phyloP scores from a whole-genome alignment of 495 filamentous ascomycete genomes.

The Hypoxylon fragiforme region DNA sequence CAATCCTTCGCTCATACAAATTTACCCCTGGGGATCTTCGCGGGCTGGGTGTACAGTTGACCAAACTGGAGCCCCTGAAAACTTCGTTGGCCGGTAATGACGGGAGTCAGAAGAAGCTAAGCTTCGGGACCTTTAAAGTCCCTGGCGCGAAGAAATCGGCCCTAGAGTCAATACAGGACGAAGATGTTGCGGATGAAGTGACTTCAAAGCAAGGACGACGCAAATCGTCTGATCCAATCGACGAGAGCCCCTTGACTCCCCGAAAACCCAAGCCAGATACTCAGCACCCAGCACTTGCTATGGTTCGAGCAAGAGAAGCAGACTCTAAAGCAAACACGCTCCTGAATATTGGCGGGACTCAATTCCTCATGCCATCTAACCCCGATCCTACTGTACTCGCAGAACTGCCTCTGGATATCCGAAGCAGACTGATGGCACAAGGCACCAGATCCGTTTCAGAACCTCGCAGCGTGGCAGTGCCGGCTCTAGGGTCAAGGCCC shows the following conservation, averaged over 20 bases:
- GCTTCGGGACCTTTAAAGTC: constrained; percentile 30
- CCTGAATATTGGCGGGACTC: constrained; percentile 78
- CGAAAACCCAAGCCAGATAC: constrained; percentile 55
- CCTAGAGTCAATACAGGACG: constrained; percentile 31
- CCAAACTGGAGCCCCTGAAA: constrained; percentile 82
- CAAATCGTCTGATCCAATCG: constrained; percentile 41
- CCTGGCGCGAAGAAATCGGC: constrained; percentile 37
- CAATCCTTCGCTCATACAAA: constrained; percentile 77
- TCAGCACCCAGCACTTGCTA: constrained; percentile 57
- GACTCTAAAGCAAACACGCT: constrained; percentile 64
- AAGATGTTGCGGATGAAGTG: constrained; percentile 21
- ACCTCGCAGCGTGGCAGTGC: constrained; percentile 32
- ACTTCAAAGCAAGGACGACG: constrained; percentile 53
- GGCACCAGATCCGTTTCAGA: constrained; percentile 24
- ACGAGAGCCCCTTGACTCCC: constrained; percentile 62
- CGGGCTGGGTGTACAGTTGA: constrained; percentile 89
- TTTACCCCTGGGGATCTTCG: constrained; percentile 89
- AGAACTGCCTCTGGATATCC: constrained; percentile 78
- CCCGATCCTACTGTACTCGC: constrained; percentile 73
- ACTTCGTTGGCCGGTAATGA: constrained; percentile 44
- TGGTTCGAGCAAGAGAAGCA: constrained; percentile 56
- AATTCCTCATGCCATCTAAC: constrained; percentile 84
- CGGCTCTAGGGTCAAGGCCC: constrained; percentile 32
- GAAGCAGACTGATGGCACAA: constrained; percentile 65
- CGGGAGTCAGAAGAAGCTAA: constrained; percentile 66